Percentiles rank a stretch among this genome's conserved stretches.
Conservation (phyloP, 2,329 filamentous ascomycete genomes). For the Cladobotryum mycophilum region DNA sequence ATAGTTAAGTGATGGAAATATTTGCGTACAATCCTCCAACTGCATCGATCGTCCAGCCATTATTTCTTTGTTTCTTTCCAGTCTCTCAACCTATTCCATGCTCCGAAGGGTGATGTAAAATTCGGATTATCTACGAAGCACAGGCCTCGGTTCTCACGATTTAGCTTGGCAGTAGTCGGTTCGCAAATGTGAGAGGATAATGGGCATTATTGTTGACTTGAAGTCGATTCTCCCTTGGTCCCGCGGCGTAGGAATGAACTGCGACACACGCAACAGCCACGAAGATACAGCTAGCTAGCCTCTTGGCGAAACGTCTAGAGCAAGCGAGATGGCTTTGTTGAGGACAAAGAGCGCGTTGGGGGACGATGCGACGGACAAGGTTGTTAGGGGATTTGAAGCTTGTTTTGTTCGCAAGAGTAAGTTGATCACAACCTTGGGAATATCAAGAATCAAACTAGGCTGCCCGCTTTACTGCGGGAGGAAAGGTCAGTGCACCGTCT, state of each 20-base stretch:
- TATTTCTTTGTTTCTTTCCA: constrained; percentile 1
- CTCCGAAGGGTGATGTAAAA: constrained; percentile 14
- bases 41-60: constrained; percentile 73
- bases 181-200: constrained; percentile 23
- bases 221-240: constrained; percentile 3
- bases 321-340: not conserved
- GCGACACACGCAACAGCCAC: constrained; percentile 9
- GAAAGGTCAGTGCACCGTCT: constrained; percentile 4
- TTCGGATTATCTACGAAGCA: not conserved
- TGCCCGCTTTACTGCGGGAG: constrained; percentile 7
- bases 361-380: not conserved
- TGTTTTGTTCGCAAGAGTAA: not conserved
- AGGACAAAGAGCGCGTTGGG: not conserved
- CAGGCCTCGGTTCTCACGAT: constrained; percentile 20
- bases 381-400: constrained; percentile 4
- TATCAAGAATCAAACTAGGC: not conserved
- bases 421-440: constrained; percentile 4
- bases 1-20: not conserved
- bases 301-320: constrained; percentile 1
- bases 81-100: constrained; percentile 21
- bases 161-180: constrained; percentile 25
- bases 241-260: constrained; percentile 5
- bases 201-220: constrained; percentile 28
- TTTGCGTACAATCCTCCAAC: constrained; percentile 71
- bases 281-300: not conserved